phyloP scores from a whole-genome alignment of 2,329 filamentous ascomycete species.

The Sarocladiaceae sp. region DNA sequence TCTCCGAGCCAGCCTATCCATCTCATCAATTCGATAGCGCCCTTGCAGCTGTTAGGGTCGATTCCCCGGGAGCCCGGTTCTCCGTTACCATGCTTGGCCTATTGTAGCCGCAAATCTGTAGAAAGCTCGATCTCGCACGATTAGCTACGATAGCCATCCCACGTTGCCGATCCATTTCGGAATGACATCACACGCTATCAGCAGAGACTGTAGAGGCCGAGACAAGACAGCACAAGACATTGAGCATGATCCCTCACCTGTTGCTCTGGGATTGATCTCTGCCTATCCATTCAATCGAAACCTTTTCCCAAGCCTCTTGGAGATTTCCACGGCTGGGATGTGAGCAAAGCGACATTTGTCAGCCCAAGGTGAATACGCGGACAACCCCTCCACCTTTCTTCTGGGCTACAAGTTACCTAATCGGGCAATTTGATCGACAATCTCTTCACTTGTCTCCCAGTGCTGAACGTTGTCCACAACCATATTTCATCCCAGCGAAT shows the following conservation, averaged over 20 bases:
- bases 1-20: too few relatives aligned
- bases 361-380: too few relatives aligned
- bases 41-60: too few relatives aligned
- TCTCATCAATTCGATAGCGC: too few relatives aligned
- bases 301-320: too few relatives aligned
- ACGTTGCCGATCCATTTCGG: neutral
- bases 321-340: too few relatives aligned
- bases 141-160: neutral
- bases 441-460: neutral
- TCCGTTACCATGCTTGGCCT: neutral
- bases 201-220: neutral
- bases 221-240: neutral
- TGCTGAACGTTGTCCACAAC: neutral
- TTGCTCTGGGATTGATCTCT: too few relatives aligned
- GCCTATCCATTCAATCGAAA: neutral
- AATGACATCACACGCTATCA: conserved; percentile 3
- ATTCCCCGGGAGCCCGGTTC: neutral
- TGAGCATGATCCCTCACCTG: too few relatives aligned
- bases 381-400: too few relatives aligned
- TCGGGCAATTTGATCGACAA: conserved; percentile 7
- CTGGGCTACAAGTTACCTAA: neutral
- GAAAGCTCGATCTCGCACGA: neutral
- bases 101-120: neutral
- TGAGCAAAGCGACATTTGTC: too few relatives aligned
- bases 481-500: conserved; percentile 2